phyloP scores from a whole-genome alignment of 202 grass and related monocot species.

The Carex arenaria region DNA sequence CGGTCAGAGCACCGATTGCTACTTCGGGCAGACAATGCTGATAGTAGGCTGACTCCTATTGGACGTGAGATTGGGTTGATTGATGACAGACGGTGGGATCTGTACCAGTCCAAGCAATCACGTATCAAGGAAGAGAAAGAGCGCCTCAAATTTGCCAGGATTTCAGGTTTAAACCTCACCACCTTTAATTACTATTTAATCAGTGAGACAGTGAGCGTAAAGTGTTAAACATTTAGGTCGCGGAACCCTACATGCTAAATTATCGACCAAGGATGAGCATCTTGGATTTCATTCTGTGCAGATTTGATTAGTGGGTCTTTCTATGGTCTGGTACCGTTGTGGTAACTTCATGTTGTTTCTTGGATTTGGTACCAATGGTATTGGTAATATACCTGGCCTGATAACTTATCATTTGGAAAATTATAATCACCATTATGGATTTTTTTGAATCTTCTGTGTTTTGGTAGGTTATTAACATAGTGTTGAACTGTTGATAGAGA shows the following conservation, averaged over 20 bases:
- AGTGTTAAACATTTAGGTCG: background rate
- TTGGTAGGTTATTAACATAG: background rate
- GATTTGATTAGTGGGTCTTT: background rate
- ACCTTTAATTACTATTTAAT: background rate
- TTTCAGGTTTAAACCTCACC: slow-evolving; percentile 36
- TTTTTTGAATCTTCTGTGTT: slow-evolving; percentile 10
- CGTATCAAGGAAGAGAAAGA: slow-evolving; percentile 77
- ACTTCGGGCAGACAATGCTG: slow-evolving; percentile 92
- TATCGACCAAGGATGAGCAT: background rate
- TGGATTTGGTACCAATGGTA: background rate
- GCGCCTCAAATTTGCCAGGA: slow-evolving; percentile 59
- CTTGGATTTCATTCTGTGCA: background rate
- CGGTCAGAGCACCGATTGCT: slow-evolving; percentile 86
- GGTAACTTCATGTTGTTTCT: background rate
- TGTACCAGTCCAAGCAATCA: slow-evolving; percentile 78
- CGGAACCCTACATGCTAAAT: background rate
- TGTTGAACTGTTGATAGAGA: background rate
- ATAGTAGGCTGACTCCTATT: slow-evolving; percentile 88
- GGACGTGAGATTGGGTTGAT: slow-evolving; percentile 93
- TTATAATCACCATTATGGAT: background rate
- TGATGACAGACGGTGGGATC: slow-evolving; percentile 81
- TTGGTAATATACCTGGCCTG: background rate
- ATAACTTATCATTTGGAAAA: background rate
- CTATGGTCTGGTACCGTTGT: background rate
- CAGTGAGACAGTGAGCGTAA: background rate